Evolutionary conservation across 208 protist genomes (phyloP).

Genomic region (Crithidia fasciculata): DNA sequence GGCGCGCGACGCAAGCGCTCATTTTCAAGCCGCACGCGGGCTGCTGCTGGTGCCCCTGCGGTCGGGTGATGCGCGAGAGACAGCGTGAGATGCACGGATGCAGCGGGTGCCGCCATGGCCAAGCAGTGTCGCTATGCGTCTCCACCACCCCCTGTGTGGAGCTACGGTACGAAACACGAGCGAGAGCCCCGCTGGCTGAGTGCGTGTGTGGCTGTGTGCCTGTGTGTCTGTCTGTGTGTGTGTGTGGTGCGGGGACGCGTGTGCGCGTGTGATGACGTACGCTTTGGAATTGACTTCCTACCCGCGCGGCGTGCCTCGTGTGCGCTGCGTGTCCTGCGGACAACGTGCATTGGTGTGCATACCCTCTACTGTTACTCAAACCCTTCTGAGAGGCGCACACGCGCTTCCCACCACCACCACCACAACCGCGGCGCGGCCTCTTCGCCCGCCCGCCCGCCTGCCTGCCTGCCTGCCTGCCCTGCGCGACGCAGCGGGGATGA

Average conservation of each 20-base stretch:
- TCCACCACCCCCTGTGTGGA: conserved; percentile 19
- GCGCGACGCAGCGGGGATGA: conserved; percentile 20
- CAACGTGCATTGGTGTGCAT: conserved; percentile 36
- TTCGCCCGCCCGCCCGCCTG: neutral
- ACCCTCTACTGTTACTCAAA: conserved; percentile 33
- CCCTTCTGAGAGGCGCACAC: conserved; percentile 21
- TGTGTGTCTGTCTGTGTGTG: conserved; percentile 8
- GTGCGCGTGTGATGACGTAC: conserved; percentile 53
- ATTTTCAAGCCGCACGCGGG: conserved; percentile 36
- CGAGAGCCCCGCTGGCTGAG: conserved; percentile 14
- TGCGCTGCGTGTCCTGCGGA: conserved; percentile 23
- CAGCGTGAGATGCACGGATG: too few relatives aligned
- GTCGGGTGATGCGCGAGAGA: conserved; percentile 22
- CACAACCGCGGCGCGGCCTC: neutral
- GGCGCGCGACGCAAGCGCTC: conserved; percentile 17
- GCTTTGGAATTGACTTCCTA: conserved; percentile 31
- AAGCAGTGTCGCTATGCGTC: conserved; percentile 33
- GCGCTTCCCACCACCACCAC: conserved; percentile 3
- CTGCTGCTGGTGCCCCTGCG: conserved; percentile 27
- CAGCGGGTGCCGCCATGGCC: neutral
- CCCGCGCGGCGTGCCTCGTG: conserved; percentile 18
- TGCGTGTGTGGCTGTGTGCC: conserved; percentile 19
- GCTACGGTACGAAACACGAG: conserved; percentile 40
- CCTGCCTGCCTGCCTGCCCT: neutral
- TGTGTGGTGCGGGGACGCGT: conserved; percentile 47